phyloP scores from a whole-genome alignment of 345 rosid genomes.

The Lepidium didymum region DNA sequence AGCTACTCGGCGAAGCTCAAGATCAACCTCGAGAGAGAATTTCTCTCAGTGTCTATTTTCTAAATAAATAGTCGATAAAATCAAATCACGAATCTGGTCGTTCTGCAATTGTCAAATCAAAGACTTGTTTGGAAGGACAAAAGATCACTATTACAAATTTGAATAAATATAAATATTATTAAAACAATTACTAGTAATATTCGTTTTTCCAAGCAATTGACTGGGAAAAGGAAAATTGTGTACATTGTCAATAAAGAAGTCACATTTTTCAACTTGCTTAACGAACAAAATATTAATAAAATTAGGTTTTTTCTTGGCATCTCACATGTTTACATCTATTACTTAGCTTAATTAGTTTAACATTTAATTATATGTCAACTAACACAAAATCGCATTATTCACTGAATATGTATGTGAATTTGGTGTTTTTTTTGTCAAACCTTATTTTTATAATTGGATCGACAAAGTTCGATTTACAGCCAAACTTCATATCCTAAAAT shows the following conservation, averaged over 20 bases:
- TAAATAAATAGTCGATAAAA: background rate
- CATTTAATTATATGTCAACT: background rate
- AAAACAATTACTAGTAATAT: background rate
- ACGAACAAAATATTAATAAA: background rate
- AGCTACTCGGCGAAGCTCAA: too few relatives aligned
- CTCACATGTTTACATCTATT: background rate
- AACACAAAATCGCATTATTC: background rate
- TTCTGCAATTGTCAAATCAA: background rate
- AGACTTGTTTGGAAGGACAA: background rate
- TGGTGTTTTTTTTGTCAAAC: too few relatives aligned
- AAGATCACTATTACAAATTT: background rate
- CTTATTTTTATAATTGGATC: too few relatives aligned
- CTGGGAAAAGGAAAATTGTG: background rate
- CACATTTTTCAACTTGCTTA: background rate
- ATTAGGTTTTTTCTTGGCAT: background rate
- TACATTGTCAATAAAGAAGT: background rate
- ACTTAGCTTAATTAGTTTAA: background rate
- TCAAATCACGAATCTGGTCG: background rate
- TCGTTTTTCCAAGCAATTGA: background rate
- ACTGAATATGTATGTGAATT: background rate
- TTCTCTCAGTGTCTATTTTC: background rate
- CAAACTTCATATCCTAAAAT: too few relatives aligned
- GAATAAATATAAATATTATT: too few relatives aligned
- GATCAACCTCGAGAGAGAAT: too few relatives aligned
- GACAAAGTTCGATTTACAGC: too few relatives aligned